Evolutionary conservation across 805 yeast species (phyloP).

Genomic region (Suhomyces canberraensis): DNA sequence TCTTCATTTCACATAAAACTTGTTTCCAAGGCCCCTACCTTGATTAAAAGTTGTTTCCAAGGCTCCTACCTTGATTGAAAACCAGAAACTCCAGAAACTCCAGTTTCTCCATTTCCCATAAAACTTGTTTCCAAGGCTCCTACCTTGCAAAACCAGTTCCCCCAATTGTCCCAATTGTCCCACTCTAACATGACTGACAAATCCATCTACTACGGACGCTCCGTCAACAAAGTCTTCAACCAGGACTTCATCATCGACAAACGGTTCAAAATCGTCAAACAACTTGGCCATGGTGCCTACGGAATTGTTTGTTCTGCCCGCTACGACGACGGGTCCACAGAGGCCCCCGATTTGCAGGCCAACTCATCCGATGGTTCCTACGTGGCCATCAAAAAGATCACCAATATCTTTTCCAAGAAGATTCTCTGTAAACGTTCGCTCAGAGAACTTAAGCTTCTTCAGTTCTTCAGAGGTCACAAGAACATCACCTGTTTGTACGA

Average conservation of each 20-base stretch:
- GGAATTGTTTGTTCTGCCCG: conserved; percentile 95
- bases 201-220: conserved; percentile 26
- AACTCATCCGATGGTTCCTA: conserved; percentile 28
- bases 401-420: conserved; percentile 88
- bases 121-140: too few relatives aligned
- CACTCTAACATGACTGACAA: conserved; percentile 3
- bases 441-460: conserved; percentile 82
- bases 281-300: conserved; percentile 96
- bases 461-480: conserved; percentile 94
- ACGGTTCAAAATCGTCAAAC: conserved; percentile 84
- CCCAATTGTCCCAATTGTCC: too few relatives aligned
- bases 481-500: conserved; percentile 95
- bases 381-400: conserved; percentile 94
- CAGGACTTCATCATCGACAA: conserved; percentile 93
- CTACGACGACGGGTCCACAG: conserved; percentile 66
- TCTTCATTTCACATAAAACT: too few relatives aligned
- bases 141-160: too few relatives aligned
- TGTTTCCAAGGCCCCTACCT: too few relatives aligned
- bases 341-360: conserved; percentile 1
- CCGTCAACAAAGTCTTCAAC: conserved; percentile 47
- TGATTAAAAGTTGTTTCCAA: too few relatives aligned
- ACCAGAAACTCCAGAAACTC: too few relatives aligned
- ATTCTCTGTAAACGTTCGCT: conserved; percentile 88
- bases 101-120: too few relatives aligned
- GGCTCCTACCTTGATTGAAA: too few relatives aligned